Base-by-base conservation (phyloP, 805 yeast genomes). In the Torulaspora indica region DNA sequence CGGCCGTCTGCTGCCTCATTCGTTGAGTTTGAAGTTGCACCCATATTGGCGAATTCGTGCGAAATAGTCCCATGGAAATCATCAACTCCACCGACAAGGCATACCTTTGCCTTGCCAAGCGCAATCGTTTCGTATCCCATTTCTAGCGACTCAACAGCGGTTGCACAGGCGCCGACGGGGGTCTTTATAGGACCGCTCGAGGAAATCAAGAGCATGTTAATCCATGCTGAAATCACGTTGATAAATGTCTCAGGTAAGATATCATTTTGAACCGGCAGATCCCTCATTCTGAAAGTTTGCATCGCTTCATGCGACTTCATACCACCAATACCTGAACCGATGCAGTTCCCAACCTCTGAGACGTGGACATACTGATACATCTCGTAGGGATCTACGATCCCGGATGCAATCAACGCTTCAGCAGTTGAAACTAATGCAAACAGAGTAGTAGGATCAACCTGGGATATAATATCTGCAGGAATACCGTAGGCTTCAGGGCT, bases 241-340 rank as follows among this genome's bases (percentile, higher is more conserved):
- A 87, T 83, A 69, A 87, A 87, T 38, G 95, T 85, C 69, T 87
- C 96, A 68, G 85, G 95, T 52, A 87, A 73, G 52, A 87, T 81
- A 67, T 87, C 96, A 66, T 82, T 86, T 71, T 86, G 95, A 40
- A 85, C 91, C 38, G 87, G 86, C 66, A 72, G 75, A 65, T 87
- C 95, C 48, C 75, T 67, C 67, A 73, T 85, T 67, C 95, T 76
- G 61, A 81, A 87, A 68, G 76, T 82, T 74, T 84, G 87, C 95
- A 87, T 86, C 53, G 89, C 90, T 61, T 83, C 79, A 62, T 86
- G 73, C 28, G 96, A 95, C 54, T 78, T 63, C 58, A 86, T 84
- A 75, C 95, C 96, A 64, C 96, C 95, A 84, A 87, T 82, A 72
- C 96, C 95, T 38, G 93, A 83, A 66, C 96, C 96, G 30, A 89